These are phyloP conservation scores for Helicostylum pulchrum DNA, from an alignment of 192 early-diverging fungal genomes.

Conservation along the genomic window DNA sequence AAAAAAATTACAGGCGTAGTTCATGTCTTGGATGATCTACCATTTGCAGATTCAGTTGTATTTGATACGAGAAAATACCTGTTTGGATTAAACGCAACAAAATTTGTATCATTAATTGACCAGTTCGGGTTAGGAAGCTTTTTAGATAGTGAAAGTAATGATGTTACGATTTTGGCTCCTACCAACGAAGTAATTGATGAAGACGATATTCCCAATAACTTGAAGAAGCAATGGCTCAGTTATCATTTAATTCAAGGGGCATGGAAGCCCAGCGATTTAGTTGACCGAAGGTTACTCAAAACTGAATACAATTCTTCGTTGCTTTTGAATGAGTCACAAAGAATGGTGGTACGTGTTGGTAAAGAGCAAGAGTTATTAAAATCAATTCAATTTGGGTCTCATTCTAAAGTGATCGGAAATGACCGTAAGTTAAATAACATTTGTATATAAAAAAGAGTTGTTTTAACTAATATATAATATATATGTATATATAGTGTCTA, in stretches of 20 bases:
- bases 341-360: conserved; percentile 19
- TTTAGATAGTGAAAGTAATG: conserved; percentile 48
- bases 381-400: conserved; percentile 25
- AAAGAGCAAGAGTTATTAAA: conserved; percentile 10
- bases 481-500: conserved; percentile 5
- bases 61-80: conserved; percentile 67
- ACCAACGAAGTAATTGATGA: conserved; percentile 51
- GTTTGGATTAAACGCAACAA: conserved; percentile 64
- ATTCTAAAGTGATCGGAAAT: conserved; percentile 23
- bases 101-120: conserved; percentile 55
- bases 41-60: conserved; percentile 38
- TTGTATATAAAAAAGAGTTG: not conserved
- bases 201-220: conserved; percentile 39
- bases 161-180: conserved; percentile 67
- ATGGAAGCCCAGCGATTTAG: conserved; percentile 40
- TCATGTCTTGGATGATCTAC: conserved; percentile 30
- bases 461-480: not conserved
- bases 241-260: conserved; percentile 66
- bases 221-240: conserved; percentile 45
- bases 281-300: conserved; percentile 45
- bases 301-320: conserved; percentile 42
- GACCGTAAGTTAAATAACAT: conserved; percentile 1
- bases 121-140: conserved; percentile 51
- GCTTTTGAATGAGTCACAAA: conserved; percentile 19
- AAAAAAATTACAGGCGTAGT: conserved; percentile 28